Evolutionary conservation across 2,329 filamentous ascomycete species (phyloP), one percentile per base, ranked within the genome.

Genomic region (Cordyceps cicadae): DNA sequence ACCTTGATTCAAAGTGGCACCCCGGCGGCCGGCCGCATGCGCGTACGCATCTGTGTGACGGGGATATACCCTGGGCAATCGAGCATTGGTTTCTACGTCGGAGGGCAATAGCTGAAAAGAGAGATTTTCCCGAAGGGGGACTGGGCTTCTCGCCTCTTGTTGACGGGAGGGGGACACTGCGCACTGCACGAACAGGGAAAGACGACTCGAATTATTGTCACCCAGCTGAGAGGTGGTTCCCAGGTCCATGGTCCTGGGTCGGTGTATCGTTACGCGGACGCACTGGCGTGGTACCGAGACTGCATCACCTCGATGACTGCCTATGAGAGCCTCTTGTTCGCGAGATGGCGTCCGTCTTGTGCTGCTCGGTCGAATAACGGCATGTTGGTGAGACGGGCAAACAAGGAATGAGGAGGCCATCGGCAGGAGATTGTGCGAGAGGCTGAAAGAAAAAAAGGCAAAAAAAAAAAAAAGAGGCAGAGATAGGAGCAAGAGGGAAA

Each of bases 191-290:
- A n/a, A 41, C 17, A 32, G 29, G 19, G 21, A 9, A 41, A 32
- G 14, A n/a, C 19, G 9, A 46, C 21, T n/a, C 3, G 39, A 29
- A 26, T 17, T 15, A 37, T 37, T 37, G 34, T 15, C 7, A 26
- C 17, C 24, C 14, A 39, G 52, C 24, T 56, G 54, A 56, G 34
- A 41, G 17, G 9, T 43, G 17, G 5, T 3, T 43, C 46, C 48
- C 48, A 21, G 21, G 12, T 52, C 56, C 56, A 48, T 37, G 56
- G 56, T 52, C 37, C 48, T 52, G 56, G 56, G 56, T 59, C 48
- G n/a, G 56, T 59, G 56, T 45, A 59, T 29, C 37, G 48, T 59
- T 45, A 24, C 24, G n/a, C 48, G 39, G 32, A 24, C 45, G 29
- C 24, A 32, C 21, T 52, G 37, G 9, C 29, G 55, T 59, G 26